A percentile compares a stretch with the other conserved stretches of the same genome.
Conservation (phyloP, 1,284 basidiomycete species). For the Trichosporon sp. region DNA sequence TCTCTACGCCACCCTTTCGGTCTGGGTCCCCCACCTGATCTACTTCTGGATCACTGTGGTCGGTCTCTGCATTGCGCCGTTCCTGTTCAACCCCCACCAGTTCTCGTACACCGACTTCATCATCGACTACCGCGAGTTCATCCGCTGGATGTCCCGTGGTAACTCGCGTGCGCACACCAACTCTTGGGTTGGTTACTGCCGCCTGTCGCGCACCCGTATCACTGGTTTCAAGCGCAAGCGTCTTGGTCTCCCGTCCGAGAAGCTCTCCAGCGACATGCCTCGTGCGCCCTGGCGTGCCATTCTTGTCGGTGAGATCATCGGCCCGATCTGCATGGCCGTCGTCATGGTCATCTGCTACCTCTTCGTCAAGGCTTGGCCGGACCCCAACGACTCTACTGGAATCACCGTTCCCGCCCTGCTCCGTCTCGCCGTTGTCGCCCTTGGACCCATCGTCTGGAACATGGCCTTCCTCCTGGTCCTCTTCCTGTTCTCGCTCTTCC, state of each 20-base stretch:
- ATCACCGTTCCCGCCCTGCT: conserved; percentile 68
- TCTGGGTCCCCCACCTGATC: conserved; percentile 85
- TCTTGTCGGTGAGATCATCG: conserved; percentile 78
- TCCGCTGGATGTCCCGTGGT: conserved; percentile 95
- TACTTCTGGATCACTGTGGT: conserved; percentile 94
- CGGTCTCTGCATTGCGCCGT: conserved; percentile 82
- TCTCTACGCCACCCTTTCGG: conserved; percentile 79
- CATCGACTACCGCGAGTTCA: conserved; percentile 92
- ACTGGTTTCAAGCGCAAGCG: conserved; percentile 97
- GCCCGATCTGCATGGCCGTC: conserved; percentile 74
- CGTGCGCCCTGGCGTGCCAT: conserved; percentile 86
- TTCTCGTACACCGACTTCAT: conserved; percentile 92
- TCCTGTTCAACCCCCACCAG: conserved; percentile 96
- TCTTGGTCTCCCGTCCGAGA: conserved; percentile 89
- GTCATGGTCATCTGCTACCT: conserved; percentile 85
- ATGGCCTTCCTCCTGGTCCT: conserved; percentile 76
- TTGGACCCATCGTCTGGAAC: conserved; percentile 96
- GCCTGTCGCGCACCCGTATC: conserved; percentile 87
- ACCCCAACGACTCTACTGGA: conserved; percentile 24
- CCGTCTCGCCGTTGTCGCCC: conserved; percentile 84
- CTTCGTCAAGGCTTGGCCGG: conserved; percentile 62
- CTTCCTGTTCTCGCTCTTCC: conserved; percentile 86
- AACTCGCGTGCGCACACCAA: conserved; percentile 94
- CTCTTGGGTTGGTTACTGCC: conserved; percentile 97
- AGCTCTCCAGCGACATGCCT: conserved; percentile 84